Evolutionary conservation across 768 basidiomycete genomes (phyloP), one percentile per base, ranked within the genome.

Genomic region (Exsudoporus frostii): DNA sequence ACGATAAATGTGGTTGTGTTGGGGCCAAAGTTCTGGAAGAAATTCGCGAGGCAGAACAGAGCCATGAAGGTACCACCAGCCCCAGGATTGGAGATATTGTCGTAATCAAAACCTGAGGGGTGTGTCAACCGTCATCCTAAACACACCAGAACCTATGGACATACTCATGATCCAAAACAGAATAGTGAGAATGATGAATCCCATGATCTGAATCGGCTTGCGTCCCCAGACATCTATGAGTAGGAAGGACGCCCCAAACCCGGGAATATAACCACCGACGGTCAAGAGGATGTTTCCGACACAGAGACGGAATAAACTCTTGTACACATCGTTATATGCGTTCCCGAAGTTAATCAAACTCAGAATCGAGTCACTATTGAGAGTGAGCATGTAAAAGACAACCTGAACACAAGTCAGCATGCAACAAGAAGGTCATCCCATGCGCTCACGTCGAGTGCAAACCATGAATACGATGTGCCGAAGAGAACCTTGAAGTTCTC

Each of bases 21-120:
- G 13, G 85, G 86, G 0, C 86, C 89, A 56, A 89, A 91, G 71
- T 92, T 91, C 73, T 88, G 85, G 84, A 90, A 89, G 74, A 90
- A 90, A 67, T 87, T 85, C 61, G 88, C 79, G 15, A 92, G 71
- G 67, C 88, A 88, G 73, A 91, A 91, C 22, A 89, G 76, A 69
- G 84, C 84, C 46, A 89, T 81, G 66, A 92, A 88, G 5, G 76
- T 85, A 13, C 55, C 73, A 13, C 69, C 65, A 7, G 65, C 5
- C 5, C 4, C 6, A 30, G 29, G 5, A 3, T 17, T 9, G 7
- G 4, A 20, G 59, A 83, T 73, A 60, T 73, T 74, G 59, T 82
- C 73, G 58, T 78, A 88, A 11, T 69, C 85, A 66, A 88, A 89
- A 54, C 85, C 85, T 84, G 46, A 43, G 41, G 22, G 24, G 17